Evolutionary conservation across 108 stramenopile genomes (phyloP).

Genomic region (Ochromonas danica): DNA sequence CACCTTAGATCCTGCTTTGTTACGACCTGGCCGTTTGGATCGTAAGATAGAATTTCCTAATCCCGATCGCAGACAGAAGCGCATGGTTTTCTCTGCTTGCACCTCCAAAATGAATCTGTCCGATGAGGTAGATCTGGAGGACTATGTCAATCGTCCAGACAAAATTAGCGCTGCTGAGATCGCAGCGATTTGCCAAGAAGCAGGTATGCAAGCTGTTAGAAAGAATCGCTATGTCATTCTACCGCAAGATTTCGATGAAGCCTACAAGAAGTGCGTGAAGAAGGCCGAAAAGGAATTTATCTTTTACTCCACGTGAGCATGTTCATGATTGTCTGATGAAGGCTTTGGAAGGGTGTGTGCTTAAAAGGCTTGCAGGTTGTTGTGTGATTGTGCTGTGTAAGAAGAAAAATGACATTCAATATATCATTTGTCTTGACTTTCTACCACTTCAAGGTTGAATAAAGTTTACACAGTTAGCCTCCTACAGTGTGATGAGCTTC

Average conservation of each 20-base stretch:
- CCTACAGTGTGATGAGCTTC: too few relatives aligned
- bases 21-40: slow-evolving; percentile 97
- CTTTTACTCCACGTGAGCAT: slow-evolving; percentile 84
- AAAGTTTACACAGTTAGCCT: too few relatives aligned
- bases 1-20: slow-evolving; percentile 94
- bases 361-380: too few relatives aligned
- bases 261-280: slow-evolving; percentile 97
- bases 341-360: too few relatives aligned
- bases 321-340: too few relatives aligned
- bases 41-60: slow-evolving; percentile 98
- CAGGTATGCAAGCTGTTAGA: slow-evolving; percentile 95
- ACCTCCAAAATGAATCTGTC: slow-evolving; percentile 92
- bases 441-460: too few relatives aligned
- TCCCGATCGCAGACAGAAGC: slow-evolving; percentile 98
- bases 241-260: slow-evolving; percentile 94
- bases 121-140: slow-evolving; percentile 87
- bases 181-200: slow-evolving; percentile 89
- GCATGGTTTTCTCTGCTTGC: slow-evolving; percentile 98
- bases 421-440: too few relatives aligned
- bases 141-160: slow-evolving; percentile 96
- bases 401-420: too few relatives aligned
- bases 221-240: slow-evolving; percentile 97
- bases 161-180: slow-evolving; percentile 94
- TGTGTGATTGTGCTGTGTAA: too few relatives aligned
- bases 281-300: slow-evolving; percentile 91